Evolutionary conservation across 257 asterid species (phyloP).

Genomic region (Fraxinus americana): DNA sequence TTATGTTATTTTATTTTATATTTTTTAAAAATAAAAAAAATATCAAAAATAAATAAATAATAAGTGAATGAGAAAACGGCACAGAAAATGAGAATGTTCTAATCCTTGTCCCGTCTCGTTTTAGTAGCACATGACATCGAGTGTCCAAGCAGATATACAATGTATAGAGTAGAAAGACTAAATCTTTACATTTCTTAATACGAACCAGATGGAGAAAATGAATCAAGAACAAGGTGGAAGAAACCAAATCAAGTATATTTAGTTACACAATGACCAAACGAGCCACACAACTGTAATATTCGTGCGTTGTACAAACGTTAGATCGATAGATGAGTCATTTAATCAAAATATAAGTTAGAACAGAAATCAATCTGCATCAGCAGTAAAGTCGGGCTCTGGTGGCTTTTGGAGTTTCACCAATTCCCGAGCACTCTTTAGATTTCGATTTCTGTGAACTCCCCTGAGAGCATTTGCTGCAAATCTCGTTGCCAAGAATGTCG

Average conservation of each 20-base stretch:
- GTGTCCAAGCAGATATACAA: conserved; percentile 19
- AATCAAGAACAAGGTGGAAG: neutral
- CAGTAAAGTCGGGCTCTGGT: conserved; percentile 91
- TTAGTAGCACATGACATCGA: neutral
- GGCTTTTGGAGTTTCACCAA: conserved; percentile 85
- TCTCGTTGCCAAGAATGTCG: conserved; percentile 77
- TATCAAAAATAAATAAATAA: no score
- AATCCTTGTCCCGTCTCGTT: neutral
- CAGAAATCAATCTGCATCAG: conserved; percentile 67
- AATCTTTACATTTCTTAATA: conserved; percentile 24
- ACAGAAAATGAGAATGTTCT: no score
- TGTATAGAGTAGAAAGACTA: neutral
- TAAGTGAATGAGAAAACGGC: no score
- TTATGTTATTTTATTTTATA: no score
- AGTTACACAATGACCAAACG: conserved; percentile 20
- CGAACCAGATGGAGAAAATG: neutral
- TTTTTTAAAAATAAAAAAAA: no score
- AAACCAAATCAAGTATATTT: conserved; percentile 20
- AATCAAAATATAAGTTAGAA: conserved; percentile 12
- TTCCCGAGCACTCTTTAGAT: conserved; percentile 80
- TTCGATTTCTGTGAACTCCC: conserved; percentile 86
- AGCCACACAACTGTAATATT: conserved; percentile 24
- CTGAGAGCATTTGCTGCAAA: conserved; percentile 90
- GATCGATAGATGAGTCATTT: conserved; percentile 6
- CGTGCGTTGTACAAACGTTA: conserved; percentile 38